These are phyloP conservation scores for Bryoglossum gracile DNA, from an alignment of 495 filamentous ascomycete species.

Conservation along the genomic window DNA sequence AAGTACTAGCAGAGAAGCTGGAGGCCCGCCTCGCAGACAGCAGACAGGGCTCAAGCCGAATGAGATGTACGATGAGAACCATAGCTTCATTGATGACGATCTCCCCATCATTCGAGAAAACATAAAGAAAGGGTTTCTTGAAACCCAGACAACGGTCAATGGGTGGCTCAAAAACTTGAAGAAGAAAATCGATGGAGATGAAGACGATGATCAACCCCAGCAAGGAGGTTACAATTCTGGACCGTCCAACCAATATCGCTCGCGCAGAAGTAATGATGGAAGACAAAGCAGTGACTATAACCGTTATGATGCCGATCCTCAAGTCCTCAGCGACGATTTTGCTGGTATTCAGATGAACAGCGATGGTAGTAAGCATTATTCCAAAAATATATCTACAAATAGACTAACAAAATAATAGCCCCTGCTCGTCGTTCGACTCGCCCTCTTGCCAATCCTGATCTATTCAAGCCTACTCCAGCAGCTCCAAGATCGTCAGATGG, in stretches of 20 bases:
- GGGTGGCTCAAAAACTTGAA: slow-evolving; percentile 83
- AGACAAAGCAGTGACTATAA: slow-evolving; percentile 75
- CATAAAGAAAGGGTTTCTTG: slow-evolving; percentile 86
- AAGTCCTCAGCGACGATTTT: slow-evolving; percentile 86
- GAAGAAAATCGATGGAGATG: slow-evolving; percentile 82
- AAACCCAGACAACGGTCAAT: slow-evolving; percentile 91
- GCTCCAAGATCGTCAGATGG: slow-evolving; percentile 49
- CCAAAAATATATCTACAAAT: neutral
- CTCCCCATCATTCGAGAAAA: slow-evolving; percentile 90
- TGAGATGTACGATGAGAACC: slow-evolving; percentile 57
- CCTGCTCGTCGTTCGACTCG: slow-evolving; percentile 50
- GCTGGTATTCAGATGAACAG: slow-evolving; percentile 76
- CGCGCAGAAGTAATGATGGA: slow-evolving; percentile 51
- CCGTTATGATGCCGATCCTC: slow-evolving; percentile 93
- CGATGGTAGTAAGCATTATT: slow-evolving; percentile 56
- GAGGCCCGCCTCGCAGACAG: slow-evolving; percentile 34
- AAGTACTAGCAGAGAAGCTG: slow-evolving; percentile 37
- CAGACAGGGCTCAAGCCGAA: slow-evolving; percentile 40
- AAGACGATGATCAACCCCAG: slow-evolving; percentile 32
- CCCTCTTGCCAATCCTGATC: slow-evolving; percentile 66
- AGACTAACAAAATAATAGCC: slow-evolving; percentile 26
- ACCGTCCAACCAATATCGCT: slow-evolving; percentile 22
- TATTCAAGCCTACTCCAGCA: slow-evolving; percentile 68
- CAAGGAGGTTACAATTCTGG: slow-evolving; percentile 16
- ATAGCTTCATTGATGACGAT: slow-evolving; percentile 93